Evolutionary conservation across 495 filamentous ascomycete species (phyloP), one percentile per base, ranked within the genome.

Genomic region (Parathielavia appendiculata): DNA sequence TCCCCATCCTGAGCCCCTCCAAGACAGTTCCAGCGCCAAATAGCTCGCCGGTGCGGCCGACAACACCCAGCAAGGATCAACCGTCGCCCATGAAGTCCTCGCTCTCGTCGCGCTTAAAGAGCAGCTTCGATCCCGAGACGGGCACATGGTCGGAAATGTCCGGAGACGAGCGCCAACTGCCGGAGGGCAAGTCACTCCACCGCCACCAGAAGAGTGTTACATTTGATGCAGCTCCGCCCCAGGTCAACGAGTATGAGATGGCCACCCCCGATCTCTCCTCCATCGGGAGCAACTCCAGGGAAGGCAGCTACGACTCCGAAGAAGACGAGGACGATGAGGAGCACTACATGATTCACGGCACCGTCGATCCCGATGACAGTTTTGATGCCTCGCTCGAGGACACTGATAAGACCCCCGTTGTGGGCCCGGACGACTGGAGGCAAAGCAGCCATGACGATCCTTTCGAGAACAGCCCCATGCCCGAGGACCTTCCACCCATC

Each of bases 181-280:
- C 80, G 22, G 76, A 74, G 35, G 82, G 84, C 40, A 79, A 78
- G 60, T 79, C 70, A 19, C 79, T 89, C 5, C 85, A 87, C 67
- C 86, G 91, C 38, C 88, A 95, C 73, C 84, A 89, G 0, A 98
- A 98, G 73, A 96, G 91, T 63, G 93, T 98, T 30, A 97, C 90
- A 2, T 98, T 97, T 66, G 92, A 97, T 76, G 86, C 84, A 30
- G 93, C 90, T 0, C 92, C 93, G 22, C 95, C 93, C 32, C 88
- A 93, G 69, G 78, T 97, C 53, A 95, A 96, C 65, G 91, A 97
- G 69, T 98, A 97, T 67, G 93, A 97, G 73, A 92, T 96, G 89
- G 86, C 89, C 36, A 98, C 93, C 4, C 93, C 93, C 1, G 93
- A 96, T 70, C 82, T 90, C 16, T 97, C 95, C 6, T 97, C 88